Evolutionary conservation across 371 early-diverging fungal species (phyloP).

Genomic region (Mortierella sp.): DNA sequence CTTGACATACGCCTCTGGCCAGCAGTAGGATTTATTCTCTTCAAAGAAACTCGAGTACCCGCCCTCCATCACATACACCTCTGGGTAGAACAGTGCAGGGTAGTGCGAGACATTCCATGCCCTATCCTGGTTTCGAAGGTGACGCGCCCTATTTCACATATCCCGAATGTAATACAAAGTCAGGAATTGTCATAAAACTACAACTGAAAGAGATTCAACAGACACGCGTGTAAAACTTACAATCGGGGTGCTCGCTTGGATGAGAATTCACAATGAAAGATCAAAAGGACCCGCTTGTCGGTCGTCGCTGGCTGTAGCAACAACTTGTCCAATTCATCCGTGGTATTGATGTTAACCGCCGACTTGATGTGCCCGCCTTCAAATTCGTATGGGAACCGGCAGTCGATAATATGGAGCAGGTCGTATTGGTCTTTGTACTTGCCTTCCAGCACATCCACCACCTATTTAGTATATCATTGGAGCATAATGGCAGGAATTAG

Average conservation of each 20-base stretch:
- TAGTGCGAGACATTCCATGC: constrained; percentile 75
- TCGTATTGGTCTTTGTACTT: constrained; percentile 61
- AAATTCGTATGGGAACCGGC: constrained; percentile 91
- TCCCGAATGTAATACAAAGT: not conserved
- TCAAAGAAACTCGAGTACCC: constrained; percentile 87
- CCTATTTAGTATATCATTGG: constrained; percentile 11
- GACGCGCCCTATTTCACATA: constrained; percentile 68
- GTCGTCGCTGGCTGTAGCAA: constrained; percentile 55
- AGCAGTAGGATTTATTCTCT: constrained; percentile 64
- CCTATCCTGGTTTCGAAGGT: constrained; percentile 85
- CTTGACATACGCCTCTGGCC: constrained; percentile 77
- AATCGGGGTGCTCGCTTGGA: constrained; percentile 88
- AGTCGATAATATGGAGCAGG: constrained; percentile 82
- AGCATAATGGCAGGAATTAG: not conserved
- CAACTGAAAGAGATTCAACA: not conserved
- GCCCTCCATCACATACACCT: constrained; percentile 92
- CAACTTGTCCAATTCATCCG: constrained; percentile 63
- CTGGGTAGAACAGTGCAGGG: constrained; percentile 86
- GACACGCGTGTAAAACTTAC: constrained; percentile 38
- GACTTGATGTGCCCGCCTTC: constrained; percentile 88
- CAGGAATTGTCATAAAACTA: not conserved
- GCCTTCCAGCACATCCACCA: constrained; percentile 63
- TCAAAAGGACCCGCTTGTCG: constrained; percentile 66
- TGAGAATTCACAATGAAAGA: constrained; percentile 95
- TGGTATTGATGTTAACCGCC: constrained; percentile 78